Conservation (phyloP, 805 yeast genomes). For the Ascoidea asiatica region DNA sequence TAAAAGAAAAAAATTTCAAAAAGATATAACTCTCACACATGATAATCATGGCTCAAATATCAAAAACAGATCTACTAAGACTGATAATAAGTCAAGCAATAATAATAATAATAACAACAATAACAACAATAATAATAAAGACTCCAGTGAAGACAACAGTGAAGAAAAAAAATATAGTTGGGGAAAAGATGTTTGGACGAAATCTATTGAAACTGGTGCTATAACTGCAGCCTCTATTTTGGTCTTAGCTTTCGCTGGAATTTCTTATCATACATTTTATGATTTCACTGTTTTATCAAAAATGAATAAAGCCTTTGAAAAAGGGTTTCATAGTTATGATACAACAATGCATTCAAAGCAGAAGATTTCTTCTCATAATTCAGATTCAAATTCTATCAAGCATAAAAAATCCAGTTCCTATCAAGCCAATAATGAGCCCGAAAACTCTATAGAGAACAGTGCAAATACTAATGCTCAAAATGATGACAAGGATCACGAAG, state of each 20-base stretch:
- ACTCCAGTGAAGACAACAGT: slow-evolving; percentile 2
- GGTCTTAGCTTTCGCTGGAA: slow-evolving; percentile 59
- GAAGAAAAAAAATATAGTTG: slow-evolving; percentile 2
- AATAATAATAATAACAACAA: slow-evolving; percentile 6
- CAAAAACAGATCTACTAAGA: neutral
- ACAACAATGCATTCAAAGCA: slow-evolving; percentile 33
- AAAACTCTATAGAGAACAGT: too few relatives aligned
- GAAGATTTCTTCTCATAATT: neutral
- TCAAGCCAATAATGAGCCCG: too few relatives aligned
- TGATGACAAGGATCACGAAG: too few relatives aligned
- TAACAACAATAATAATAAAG: slow-evolving; percentile 7
- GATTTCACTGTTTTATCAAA: slow-evolving; percentile 44
- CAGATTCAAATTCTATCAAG: neutral
- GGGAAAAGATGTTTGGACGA: slow-evolving; percentile 14
- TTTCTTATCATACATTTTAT: slow-evolving; percentile 54
- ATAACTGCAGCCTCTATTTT: slow-evolving; percentile 58
- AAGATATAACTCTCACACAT: too few relatives aligned
- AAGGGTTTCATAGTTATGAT: slow-evolving; percentile 52
- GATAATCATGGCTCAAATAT: too few relatives aligned
- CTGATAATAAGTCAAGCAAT: neutral
- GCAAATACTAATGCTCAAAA: too few relatives aligned
- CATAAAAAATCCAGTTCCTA: too few relatives aligned
- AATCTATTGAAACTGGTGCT: slow-evolving; percentile 53
- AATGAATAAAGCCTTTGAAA: slow-evolving; percentile 53
- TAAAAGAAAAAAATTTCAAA: too few relatives aligned